phyloP scores from a whole-genome alignment of 1,284 basidiomycete genomes.

The Inonotus hispidus region DNA sequence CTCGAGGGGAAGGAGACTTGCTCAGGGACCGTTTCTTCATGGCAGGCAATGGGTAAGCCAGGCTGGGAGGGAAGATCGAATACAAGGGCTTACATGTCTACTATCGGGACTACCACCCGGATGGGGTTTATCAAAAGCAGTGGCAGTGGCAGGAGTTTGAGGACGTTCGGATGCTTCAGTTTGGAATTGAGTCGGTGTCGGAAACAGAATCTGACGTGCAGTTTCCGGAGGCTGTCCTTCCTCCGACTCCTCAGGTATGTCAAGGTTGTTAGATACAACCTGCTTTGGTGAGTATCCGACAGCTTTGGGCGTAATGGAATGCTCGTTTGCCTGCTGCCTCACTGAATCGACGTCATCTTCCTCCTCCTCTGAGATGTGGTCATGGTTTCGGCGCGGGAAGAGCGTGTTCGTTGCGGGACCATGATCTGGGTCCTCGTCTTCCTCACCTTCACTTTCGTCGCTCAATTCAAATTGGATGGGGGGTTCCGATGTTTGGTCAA shows the following conservation, averaged over 20 bases:
- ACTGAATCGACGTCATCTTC: slow-evolving; percentile 38
- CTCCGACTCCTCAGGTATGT: slow-evolving; percentile 1
- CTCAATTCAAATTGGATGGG: slow-evolving; percentile 73
- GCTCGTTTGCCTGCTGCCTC: slow-evolving; percentile 15
- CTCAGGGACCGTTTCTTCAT: not conserved
- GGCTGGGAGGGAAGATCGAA: not conserved
- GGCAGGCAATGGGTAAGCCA: not conserved
- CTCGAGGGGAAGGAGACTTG: not conserved
- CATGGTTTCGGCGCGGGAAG: slow-evolving; percentile 31
- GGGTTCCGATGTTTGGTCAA: slow-evolving; percentile 40
- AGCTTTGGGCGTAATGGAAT: slow-evolving; percentile 8
- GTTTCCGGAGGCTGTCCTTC: slow-evolving; percentile 11
- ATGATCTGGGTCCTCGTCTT: slow-evolving; percentile 40
- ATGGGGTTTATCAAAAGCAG: slow-evolving; percentile 17
- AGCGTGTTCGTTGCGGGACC: slow-evolving; percentile 10
- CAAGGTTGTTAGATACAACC: slow-evolving; percentile 1
- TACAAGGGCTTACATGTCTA: not conserved
- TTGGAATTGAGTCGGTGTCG: not conserved
- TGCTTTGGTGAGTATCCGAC: not conserved
- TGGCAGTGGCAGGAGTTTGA: not conserved
- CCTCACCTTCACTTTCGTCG: slow-evolving; percentile 72
- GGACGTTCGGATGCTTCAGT: not conserved
- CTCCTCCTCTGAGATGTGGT: slow-evolving; percentile 64
- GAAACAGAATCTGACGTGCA: slow-evolving; percentile 15
- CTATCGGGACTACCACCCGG: not conserved